These are phyloP conservation scores for Schwanniomyces yamadae DNA, from an alignment of 805 yeast genomes.

Conservation along the genomic window DNA sequence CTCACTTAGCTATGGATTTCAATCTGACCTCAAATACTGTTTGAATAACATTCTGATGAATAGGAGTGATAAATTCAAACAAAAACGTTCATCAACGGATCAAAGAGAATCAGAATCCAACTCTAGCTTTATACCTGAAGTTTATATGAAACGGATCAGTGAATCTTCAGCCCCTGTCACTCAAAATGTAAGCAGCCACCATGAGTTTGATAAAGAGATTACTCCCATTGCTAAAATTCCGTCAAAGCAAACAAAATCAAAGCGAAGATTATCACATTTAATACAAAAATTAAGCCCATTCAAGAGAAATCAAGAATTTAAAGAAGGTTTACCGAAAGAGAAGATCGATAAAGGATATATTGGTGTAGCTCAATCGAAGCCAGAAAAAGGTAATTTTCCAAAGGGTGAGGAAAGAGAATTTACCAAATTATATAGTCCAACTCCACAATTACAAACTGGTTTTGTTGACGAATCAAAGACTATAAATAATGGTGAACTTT, in stretches of 20 bases:
- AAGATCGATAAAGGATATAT: neutral
- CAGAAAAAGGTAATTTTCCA: constrained; percentile 14
- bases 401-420: constrained; percentile 22
- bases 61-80: constrained; percentile 1
- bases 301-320: neutral
- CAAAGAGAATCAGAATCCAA: neutral
- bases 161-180: neutral
- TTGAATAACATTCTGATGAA: constrained; percentile 4
- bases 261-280: no score
- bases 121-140: constrained; percentile 2
- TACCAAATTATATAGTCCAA: constrained; percentile 21
- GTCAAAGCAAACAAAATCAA: no score
- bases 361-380: neutral
- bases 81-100: neutral
- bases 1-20: constrained; percentile 18
- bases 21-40: constrained; percentile 15
- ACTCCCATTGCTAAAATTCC: no score
- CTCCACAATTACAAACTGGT: constrained; percentile 18
- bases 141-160: neutral
- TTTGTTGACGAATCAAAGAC: neutral
- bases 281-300: neutral
- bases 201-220: no score
- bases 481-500: neutral
- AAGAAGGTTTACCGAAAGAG: neutral
- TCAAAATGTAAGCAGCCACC: no score